Evolutionary conservation across 192 early-diverging fungal species (phyloP), one percentile per base, ranked within the genome.

Genomic region (Coemansia aciculifera): DNA sequence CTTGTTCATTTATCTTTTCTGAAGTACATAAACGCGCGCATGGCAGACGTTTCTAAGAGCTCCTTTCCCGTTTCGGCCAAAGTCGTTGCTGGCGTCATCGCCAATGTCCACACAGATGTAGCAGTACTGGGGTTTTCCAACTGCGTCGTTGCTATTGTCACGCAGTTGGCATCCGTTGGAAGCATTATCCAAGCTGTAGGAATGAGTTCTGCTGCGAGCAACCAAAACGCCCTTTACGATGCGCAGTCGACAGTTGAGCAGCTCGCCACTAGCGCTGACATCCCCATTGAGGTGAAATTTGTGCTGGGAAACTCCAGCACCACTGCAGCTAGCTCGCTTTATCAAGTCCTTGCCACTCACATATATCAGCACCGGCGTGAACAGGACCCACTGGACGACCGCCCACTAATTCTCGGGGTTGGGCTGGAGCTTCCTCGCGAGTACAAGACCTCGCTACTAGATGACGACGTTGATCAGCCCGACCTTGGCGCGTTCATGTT

Each of bases 41-140:
- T 72, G 70, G 17, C 12, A 49, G 34, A 52, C 21, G 38, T 44
- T 19, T 29, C 29, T 5, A 11, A 56, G 29, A 56, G 29, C 54
- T 52, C 59, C 23, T 80, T 75, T 39, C 71, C 71, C n/a, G 67
- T 73, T 38, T 62, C 64, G 6, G 65, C 54, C 62, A 73, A 70
- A 11, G 54, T 73, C 21, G 34, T 64, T 12, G 79, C 79, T 9
- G 79, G 71, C 8, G 0, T 40, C 17, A 68, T 84, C 31, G 49
- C 73, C 59, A 64, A 49, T 43, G 19, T 48, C 5, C 81, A 84
- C 67, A 84, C 81, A 0, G 81, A 84, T 32, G 69, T 73, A 1
- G 74, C 74, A 3, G 81, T 73, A 5, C 64, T 84, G 44, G 74
- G 77, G 5, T 84, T 84, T 36, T 61, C 77, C 21, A 79, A 79